Evolutionary conservation across 495 filamentous ascomycete species (phyloP), one percentile per base, ranked within the genome.

Genomic region (Tuber magnatum): DNA sequence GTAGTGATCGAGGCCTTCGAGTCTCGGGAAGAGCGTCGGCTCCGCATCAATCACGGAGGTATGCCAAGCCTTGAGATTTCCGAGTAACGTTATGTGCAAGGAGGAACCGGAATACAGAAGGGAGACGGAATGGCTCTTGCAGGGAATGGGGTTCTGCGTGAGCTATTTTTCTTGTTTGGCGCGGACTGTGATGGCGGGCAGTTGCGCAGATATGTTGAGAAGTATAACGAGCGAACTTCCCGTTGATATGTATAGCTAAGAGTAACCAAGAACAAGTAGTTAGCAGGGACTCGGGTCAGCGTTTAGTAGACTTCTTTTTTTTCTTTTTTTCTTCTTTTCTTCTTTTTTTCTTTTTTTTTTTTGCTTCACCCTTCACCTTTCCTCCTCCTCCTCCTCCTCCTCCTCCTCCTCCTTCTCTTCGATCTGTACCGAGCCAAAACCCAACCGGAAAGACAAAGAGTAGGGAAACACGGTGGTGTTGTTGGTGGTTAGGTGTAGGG

Each of bases 21-120:
- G 73, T 82, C 80, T 76, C 80, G 81, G 69, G 80, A 82, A 77
- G 80, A 82, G 71, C 80, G 80, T 82, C 80, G 80, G 81, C 80
- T 82, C 80, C 80, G 80, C 80, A 82, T 82, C 80, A 81, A 82
- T 80, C 74, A 71, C 76, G 75, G 69, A 74, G 72, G 38, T 73
- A 75, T 46, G 43, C 68, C 71, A 51, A 76, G 65, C 35, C 69
- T 68, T 39, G 70, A 65, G 56, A 65, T 65, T 73, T 75, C 68
- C 68, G 75, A 73, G 75, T 38, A 51, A 24, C 56, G 68, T 71
- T 78, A 81, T 70, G 73, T 68, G 41, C n/a, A 69, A 76, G 76
- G 74, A 46, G 70, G 80, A 79, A 76, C 42, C 76, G 70, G 44
- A 24, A 40, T 73, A 38, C 51, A 73, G 44, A 68, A 38, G 51